Evolutionary conservation across 2,329 filamentous ascomycete species (phyloP).

Genomic region (Elsinoe ampelina): DNA sequence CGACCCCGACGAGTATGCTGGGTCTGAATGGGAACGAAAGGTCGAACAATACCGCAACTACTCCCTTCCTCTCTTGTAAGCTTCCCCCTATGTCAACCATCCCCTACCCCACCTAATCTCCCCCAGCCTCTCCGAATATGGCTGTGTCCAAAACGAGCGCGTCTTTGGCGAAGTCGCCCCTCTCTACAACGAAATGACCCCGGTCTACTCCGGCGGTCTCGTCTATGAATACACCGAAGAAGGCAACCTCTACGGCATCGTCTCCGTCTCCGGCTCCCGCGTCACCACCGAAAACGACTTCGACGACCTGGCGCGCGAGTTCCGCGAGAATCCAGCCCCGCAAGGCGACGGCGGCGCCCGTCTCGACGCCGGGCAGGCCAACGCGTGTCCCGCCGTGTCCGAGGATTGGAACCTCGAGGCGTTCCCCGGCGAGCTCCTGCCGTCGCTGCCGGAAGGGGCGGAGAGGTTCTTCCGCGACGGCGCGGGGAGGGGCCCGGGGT

Average conservation of each 20-base stretch:
- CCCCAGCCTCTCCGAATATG: conserved; percentile 73
- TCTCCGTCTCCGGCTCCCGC: conserved; percentile 48
- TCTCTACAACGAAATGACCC: conserved; percentile 81
- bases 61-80: conserved; percentile 70
- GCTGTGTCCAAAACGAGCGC: conserved; percentile 75
- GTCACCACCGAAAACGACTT: conserved; percentile 58
- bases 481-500: conserved; percentile 48
- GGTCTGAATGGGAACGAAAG: conserved; percentile 77
- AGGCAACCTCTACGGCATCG: conserved; percentile 70
- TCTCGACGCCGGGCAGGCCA: conserved; percentile 38
- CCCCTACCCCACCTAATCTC: conserved; percentile 15
- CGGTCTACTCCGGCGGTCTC: conserved; percentile 88
- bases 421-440: conserved; percentile 39
- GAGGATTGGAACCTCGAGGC: conserved; percentile 48
- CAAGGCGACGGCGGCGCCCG: conserved; percentile 52
- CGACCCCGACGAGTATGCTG: conserved; percentile 57
- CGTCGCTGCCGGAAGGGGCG: conserved; percentile 47
- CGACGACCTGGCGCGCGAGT: conserved; percentile 43
- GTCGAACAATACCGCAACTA: conserved; percentile 81
- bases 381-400: conserved; percentile 45
- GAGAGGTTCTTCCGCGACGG: conserved; percentile 49
- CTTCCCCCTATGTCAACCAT: conserved; percentile 8
- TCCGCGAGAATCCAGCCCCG: conserved; percentile 42
- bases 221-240: conserved; percentile 92
- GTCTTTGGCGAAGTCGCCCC: conserved; percentile 70